Base-by-base conservation (phyloP, 2,329 filamentous ascomycete species). In the Nemania serpens region DNA sequence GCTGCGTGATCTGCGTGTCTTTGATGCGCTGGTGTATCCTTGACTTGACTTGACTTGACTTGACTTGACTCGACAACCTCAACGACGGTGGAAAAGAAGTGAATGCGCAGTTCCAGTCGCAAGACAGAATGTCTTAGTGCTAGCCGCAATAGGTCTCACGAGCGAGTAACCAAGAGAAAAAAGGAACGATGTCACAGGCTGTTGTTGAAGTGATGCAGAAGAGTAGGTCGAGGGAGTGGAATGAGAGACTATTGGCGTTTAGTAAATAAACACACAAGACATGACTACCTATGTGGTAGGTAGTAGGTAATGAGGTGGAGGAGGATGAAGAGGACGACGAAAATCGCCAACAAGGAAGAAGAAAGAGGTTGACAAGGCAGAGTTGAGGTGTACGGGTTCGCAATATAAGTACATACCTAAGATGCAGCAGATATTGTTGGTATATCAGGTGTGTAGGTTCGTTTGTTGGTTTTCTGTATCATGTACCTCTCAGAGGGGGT, bases 111-210 rank as follows among this genome's bases (percentile, higher is more conserved):
- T 45, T 25, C 46, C 46, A 58, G 57, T 43, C 33, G 42, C 45
- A 43, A 55, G 45, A 37, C 22, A 29, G 18, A 17, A 37, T 62
- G 51, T 50, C 22, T 61, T 34, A 33, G 36, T 17, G 33, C 25
- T 42, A 61, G 36, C 53, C 46, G 58, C 50, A 25, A 61, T 41
- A 48, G 13, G 61, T 64, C 57, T 60, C 58, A 63, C 57, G 54
- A 36, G 41, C 22, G 29, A 20, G 36, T 15, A 48, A 12, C n/a
- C 37, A 42, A 29, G 42, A 36, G 34, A 50, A 34, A 33, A 18
- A 48, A 55, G 53, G 61, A 48, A 45, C 17, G 33, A 47, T 37
- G 7, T 51, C 43, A 54, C 53, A 12, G 36, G 36, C 11, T 3
- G 15, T 13, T 22, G 36, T 25, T 2, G 46, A 45, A 17, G 9